Evolutionary conservation across 2,329 filamentous ascomycete species (phyloP).

Genomic region (Colletotrichum sp.): DNA sequence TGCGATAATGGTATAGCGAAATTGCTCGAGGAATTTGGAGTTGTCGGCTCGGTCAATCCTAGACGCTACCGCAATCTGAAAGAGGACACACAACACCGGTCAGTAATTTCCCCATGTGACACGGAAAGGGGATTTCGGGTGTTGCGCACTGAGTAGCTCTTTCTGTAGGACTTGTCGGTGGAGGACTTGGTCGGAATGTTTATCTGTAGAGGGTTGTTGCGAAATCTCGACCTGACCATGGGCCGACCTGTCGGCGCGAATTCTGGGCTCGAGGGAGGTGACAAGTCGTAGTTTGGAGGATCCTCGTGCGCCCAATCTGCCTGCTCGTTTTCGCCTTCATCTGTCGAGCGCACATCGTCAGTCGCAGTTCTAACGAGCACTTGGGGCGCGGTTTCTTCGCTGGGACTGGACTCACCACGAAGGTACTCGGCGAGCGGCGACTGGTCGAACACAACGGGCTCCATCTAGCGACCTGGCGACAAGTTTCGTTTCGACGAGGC

Average conservation of each 20-base stretch:
- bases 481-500: constrained; percentile 11
- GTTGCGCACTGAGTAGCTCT: constrained; percentile 55
- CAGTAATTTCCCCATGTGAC: constrained; percentile 23
- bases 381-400: background rate
- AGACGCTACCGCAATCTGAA: constrained; percentile 71
- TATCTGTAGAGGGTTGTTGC: constrained; percentile 51
- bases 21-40: constrained; percentile 86
- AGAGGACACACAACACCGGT: constrained; percentile 20
- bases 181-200: constrained; percentile 43
- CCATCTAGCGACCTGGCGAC: constrained; percentile 60
- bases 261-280: constrained; percentile 52
- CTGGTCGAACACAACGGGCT: constrained; percentile 85
- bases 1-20: constrained; percentile 90
- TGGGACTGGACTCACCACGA: constrained; percentile 68
- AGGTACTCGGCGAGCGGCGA: constrained; percentile 89
- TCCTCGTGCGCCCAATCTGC: constrained; percentile 51
- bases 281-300: constrained; percentile 42
- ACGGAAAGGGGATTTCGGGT: constrained; percentile 16
- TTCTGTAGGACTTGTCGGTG: constrained; percentile 47
- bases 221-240: constrained; percentile 58
- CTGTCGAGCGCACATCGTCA: constrained; percentile 32
- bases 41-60: constrained; percentile 80
- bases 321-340: constrained; percentile 56
- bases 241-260: constrained; percentile 65
- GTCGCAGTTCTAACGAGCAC: constrained; percentile 14